phyloP scores from a whole-genome alignment of 192 early-diverging fungal species.

The Entrophospora sp. region DNA sequence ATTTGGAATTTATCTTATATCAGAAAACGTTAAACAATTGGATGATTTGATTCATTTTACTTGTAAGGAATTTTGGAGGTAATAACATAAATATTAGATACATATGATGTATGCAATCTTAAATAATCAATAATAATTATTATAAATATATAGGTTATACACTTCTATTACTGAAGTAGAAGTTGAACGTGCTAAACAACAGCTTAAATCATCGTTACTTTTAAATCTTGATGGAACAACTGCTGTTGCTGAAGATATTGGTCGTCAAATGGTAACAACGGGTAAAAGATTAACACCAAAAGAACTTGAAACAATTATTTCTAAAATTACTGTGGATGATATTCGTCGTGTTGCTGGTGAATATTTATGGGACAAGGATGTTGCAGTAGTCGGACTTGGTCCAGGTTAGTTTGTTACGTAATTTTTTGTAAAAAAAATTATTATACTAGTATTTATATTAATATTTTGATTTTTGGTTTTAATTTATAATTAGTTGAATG shows the following conservation, averaged over 20 bases:
- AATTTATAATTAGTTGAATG: slow-evolving; percentile 50
- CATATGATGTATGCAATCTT: no score
- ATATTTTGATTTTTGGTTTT: background rate
- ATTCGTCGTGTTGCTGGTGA: slow-evolving; percentile 80
- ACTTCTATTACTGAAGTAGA: slow-evolving; percentile 78
- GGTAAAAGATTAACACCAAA: slow-evolving; percentile 85
- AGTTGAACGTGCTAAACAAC: slow-evolving; percentile 96
- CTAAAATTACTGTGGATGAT: slow-evolving; percentile 73
- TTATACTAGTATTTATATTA: background rate
- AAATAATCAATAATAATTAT: background rate
- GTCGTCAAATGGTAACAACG: slow-evolving; percentile 87
- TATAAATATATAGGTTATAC: slow-evolving; percentile 61
- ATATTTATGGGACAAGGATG: slow-evolving; percentile 88
- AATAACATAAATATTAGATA: background rate
- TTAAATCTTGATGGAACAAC: slow-evolving; percentile 90
- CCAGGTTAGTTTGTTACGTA: slow-evolving; percentile 25
- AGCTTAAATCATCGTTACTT: slow-evolving; percentile 91
- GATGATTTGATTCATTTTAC: slow-evolving; percentile 85
- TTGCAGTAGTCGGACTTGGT: slow-evolving; percentile 71
- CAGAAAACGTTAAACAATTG: slow-evolving; percentile 71
- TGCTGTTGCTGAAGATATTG: slow-evolving; percentile 95
- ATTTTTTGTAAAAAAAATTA: background rate
- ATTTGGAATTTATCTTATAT: slow-evolving; percentile 90
- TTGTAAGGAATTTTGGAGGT: slow-evolving; percentile 71
- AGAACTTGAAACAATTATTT: slow-evolving; percentile 81